Conservation (phyloP, 2,329 filamentous ascomycete species). For the Claviceps arundinis region DNA sequence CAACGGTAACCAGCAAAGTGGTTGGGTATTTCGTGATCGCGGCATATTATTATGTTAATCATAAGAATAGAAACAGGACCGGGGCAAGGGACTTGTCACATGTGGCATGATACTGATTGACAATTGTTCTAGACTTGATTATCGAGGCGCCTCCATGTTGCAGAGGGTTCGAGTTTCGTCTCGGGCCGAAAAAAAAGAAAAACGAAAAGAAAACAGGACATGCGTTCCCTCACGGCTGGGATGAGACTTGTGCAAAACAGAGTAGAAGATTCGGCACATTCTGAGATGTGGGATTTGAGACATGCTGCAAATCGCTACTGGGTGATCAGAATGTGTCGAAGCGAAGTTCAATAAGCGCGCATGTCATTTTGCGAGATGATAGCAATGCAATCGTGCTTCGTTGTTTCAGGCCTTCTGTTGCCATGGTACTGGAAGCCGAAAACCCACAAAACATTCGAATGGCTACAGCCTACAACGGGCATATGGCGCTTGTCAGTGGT, state of each 20-base stretch:
- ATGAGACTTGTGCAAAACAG: background rate
- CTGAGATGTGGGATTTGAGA: background rate
- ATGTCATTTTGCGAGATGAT: background rate
- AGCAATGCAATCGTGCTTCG: background rate
- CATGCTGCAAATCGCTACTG: background rate
- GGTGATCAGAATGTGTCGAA: background rate
- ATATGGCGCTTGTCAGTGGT: background rate
- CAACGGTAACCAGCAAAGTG: background rate
- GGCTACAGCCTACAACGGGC: background rate
- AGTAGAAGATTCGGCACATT: background rate
- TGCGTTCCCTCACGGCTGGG: background rate
- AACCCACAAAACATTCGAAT: background rate
- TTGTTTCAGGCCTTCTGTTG: background rate
- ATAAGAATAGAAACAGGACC: too few species aligned
- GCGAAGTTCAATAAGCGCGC: background rate
- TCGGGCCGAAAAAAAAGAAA: background rate
- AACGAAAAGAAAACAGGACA: background rate
- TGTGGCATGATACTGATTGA: background rate
- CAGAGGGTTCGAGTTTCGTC: background rate
- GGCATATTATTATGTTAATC: too few species aligned
- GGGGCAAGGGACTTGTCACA: background rate
- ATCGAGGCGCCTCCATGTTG: background rate
- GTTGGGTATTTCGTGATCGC: background rate
- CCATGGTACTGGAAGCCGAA: background rate
- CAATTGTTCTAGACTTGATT: background rate